Evolutionary conservation across 2,329 filamentous ascomycete genomes (phyloP).

Genomic region (Neospermospora avenae): DNA sequence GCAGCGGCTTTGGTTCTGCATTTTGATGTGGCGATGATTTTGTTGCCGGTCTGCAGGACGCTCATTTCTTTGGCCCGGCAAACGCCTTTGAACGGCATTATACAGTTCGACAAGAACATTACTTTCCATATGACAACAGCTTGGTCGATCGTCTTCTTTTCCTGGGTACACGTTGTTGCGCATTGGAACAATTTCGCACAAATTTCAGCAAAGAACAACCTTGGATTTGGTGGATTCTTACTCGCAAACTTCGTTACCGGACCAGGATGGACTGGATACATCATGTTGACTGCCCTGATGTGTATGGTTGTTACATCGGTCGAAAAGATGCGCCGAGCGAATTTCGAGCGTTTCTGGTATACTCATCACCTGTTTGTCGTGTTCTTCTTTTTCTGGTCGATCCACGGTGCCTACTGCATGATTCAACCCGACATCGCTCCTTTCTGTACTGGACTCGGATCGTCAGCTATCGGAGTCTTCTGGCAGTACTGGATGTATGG

Average conservation of each 20-base stretch:
- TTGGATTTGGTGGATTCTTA: slow-evolving; percentile 76
- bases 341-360: slow-evolving; percentile 90
- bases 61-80: slow-evolving; percentile 77
- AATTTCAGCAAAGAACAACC: slow-evolving; percentile 69
- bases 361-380: slow-evolving; percentile 84
- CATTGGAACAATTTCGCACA: slow-evolving; percentile 86
- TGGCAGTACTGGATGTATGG: slow-evolving; percentile 91
- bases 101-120: slow-evolving; percentile 88
- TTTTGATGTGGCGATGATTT: slow-evolving; percentile 74
- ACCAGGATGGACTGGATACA: slow-evolving; percentile 81
- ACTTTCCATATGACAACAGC: slow-evolving; percentile 82
- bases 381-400: slow-evolving; percentile 89
- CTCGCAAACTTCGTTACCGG: slow-evolving; percentile 75
- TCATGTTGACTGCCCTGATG: slow-evolving; percentile 77
- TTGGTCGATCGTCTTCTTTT: slow-evolving; percentile 87
- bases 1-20: slow-evolving; percentile 74
- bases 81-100: slow-evolving; percentile 79
- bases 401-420: slow-evolving; percentile 88
- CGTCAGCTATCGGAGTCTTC: slow-evolving; percentile 69
- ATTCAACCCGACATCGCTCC: slow-evolving; percentile 80
- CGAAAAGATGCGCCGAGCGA: slow-evolving; percentile 73
- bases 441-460: slow-evolving; percentile 68
- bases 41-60: slow-evolving; percentile 80
- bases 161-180: slow-evolving; percentile 80
- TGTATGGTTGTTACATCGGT: slow-evolving; percentile 75